Base-by-base conservation (phyloP, 2,329 filamentous ascomycete species). In the Nectriaceae sp. region DNA sequence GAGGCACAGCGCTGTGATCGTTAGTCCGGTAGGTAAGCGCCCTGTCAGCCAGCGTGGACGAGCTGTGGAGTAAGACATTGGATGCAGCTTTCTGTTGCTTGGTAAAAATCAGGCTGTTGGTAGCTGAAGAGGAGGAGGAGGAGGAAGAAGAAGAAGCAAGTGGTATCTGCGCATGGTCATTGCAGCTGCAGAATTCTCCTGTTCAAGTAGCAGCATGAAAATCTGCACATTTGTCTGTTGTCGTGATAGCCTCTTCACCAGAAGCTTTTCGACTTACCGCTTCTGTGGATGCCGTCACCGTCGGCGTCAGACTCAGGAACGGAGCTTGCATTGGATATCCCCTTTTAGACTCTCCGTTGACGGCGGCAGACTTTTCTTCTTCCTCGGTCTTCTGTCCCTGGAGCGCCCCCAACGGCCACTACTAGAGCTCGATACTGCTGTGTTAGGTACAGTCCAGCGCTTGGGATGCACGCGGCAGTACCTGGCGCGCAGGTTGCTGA, bases 271-370 rank as follows among this genome's bases (percentile, higher is more conserved):
- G 26, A 31, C 26, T 31, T 31, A 8, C 26, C 26, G 15, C 15
- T 31, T 31, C 26, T 31, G 26, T 31, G 8, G 10, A 31, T 31
- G 15, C 26, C 26, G 26, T 10, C 15, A 15, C 10, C 26, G 26
- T 8, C 26, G 15, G 15, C 26, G 26, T 31, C 26, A 31, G 26
- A 31, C 33, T 42, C 26, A 18, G 21, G 40, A 33, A 31, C 26
- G 10, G 26, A 15, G 10, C 26, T 31, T 15, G 26, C 26, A 31
- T 31, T 31, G 26, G 26, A 31, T 51, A 43, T 54, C 40, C 36
- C 57, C 58, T 31, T 31, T 31, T 31, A 40, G 57, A 61, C 60
- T 50, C 58, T 61, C 58, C 58, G 58, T 57, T 54, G 52, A 61
- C 53, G 54, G 59, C 52, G 54, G 51, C 57, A 37, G 53, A 39